phyloP scores from a whole-genome alignment of 1,139 yeast species.

The Geotrichum histeridarum region DNA sequence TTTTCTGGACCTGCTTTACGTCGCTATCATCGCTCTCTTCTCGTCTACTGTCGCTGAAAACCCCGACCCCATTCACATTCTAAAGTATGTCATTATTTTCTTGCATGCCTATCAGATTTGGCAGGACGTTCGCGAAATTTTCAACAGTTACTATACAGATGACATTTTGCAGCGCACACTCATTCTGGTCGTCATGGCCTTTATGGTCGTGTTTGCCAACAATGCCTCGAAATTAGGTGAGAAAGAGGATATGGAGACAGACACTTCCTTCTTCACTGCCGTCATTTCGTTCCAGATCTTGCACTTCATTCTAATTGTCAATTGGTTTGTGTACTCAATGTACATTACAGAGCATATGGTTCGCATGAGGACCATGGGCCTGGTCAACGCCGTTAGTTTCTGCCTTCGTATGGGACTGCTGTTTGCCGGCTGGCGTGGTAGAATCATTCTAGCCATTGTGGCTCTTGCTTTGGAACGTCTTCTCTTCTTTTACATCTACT shows the following conservation, averaged over 20 bases:
- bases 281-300: slow-evolving; percentile 29
- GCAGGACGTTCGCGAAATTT: slow-evolving; percentile 60
- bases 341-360: slow-evolving; percentile 51
- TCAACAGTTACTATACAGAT: slow-evolving; percentile 60
- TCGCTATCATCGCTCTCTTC: slow-evolving; percentile 58
- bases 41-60: slow-evolving; percentile 52
- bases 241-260: slow-evolving; percentile 30
- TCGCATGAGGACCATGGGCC: slow-evolving; percentile 47
- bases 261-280: slow-evolving; percentile 15
- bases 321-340: slow-evolving; percentile 43
- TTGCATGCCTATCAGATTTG: slow-evolving; percentile 60
- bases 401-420: slow-evolving; percentile 38
- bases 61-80: slow-evolving; percentile 47
- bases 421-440: slow-evolving; percentile 42
- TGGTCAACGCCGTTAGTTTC: slow-evolving; percentile 25
- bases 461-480: slow-evolving; percentile 44
- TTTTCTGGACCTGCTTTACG: slow-evolving; percentile 59
- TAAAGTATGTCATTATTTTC: slow-evolving; percentile 50
- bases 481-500: slow-evolving; percentile 17
- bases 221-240: slow-evolving; percentile 43
- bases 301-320: slow-evolving; percentile 25
- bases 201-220: slow-evolving; percentile 52
- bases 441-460: slow-evolving; percentile 48
- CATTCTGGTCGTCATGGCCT: slow-evolving; percentile 50
- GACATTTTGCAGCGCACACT: slow-evolving; percentile 54